These are phyloP conservation scores for Scleromitrula shiraiana DNA, from an alignment of 2,329 filamentous ascomycete species.

Conservation along the genomic window DNA sequence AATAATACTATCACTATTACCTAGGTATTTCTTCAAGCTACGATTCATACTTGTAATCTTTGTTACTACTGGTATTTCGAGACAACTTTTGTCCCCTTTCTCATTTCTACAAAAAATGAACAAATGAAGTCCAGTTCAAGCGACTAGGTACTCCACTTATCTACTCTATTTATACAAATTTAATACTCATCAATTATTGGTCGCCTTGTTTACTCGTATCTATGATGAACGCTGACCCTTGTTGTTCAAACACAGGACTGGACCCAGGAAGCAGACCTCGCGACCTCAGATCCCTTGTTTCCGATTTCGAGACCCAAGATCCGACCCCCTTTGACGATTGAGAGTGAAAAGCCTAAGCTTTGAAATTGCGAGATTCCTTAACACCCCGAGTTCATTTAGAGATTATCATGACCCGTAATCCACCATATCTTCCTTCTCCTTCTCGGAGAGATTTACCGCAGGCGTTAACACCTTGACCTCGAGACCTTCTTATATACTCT, in stretches of 20 bases:
- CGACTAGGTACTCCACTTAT: conserved; percentile 4
- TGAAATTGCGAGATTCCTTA: conserved; percentile 21
- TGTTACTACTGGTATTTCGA: too few species aligned
- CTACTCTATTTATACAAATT: conserved; percentile 1
- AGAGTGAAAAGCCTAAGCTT: conserved; percentile 10
- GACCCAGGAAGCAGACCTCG: conserved; percentile 7
- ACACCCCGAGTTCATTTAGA: conserved; percentile 16
- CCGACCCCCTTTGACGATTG: conserved; percentile 8
- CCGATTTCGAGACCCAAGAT: conserved; percentile 3
- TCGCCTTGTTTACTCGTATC: conserved; percentile 11
- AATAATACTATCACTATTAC: neutral
- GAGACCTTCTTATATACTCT: neutral
- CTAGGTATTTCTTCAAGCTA: neutral
- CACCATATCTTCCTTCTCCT: conserved; percentile 28
- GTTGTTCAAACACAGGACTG: conserved; percentile 1
- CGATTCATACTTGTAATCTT: neutral
- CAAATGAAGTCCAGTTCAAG: conserved; percentile 1
- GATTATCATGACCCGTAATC: conserved; percentile 31
- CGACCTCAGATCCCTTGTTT: conserved; percentile 1
- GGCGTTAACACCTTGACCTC: conserved; percentile 28
- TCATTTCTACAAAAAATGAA: conserved; percentile 1
- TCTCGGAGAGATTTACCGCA: conserved; percentile 28
- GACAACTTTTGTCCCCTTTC: conserved; percentile 2
- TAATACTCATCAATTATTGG: conserved; percentile 12
- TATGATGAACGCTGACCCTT: conserved; percentile 6